Conservation (phyloP, 495 filamentous ascomycete species). For the Neurospora discreta region DNA sequence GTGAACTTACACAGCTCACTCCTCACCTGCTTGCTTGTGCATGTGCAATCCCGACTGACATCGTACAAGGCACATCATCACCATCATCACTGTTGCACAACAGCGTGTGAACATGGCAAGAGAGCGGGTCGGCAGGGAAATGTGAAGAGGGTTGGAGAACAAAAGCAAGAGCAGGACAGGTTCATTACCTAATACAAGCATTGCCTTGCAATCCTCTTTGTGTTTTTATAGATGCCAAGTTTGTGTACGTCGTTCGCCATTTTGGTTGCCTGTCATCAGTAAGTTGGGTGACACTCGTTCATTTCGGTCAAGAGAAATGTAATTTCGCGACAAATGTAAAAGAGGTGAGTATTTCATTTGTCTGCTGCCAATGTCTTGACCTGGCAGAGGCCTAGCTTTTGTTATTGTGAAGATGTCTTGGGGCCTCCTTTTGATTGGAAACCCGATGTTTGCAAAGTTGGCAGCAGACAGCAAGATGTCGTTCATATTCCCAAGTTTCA, state of each 20-base stretch:
- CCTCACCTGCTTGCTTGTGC: background rate
- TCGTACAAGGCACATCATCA: background rate
- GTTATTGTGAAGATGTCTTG: background rate
- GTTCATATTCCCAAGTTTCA: background rate
- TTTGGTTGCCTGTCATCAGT: background rate
- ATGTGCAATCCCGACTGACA: background rate
- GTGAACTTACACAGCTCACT: too few species aligned
- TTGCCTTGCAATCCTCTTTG: background rate
- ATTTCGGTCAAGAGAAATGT: background rate
- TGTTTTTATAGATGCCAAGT: background rate
- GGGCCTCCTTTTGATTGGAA: background rate
- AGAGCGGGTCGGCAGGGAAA: background rate
- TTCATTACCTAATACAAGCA: background rate
- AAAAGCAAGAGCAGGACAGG: too few species aligned
- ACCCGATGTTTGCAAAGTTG: background rate
- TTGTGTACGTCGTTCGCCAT: background rate
- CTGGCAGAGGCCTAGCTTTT: background rate
- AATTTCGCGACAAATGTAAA: background rate
- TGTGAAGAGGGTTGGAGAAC: background rate
- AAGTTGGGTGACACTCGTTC: background rate
- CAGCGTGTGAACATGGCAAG: too few species aligned
- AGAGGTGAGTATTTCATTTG: background rate
- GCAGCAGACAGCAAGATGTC: background rate
- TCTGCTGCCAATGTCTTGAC: background rate
- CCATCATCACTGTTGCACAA: background rate